phyloP scores from a whole-genome alignment of 2,329 filamentous ascomycete species.

The Talaromyces sp. region DNA sequence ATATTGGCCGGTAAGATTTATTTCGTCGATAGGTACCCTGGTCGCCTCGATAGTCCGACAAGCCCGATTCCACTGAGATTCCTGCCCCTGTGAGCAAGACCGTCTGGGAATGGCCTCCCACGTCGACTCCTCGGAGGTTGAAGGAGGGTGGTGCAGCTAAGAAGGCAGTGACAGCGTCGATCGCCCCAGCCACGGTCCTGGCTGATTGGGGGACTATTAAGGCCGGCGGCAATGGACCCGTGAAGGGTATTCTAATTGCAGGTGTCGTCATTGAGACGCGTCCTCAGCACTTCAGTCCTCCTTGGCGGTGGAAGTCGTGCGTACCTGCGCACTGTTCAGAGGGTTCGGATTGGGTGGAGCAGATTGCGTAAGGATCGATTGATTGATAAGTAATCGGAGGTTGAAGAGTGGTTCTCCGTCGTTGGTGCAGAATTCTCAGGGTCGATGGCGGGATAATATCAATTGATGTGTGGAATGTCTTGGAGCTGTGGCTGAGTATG shows the following conservation, averaged over 20 bases:
- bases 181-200: constrained; percentile 68
- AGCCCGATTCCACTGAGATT: constrained; percentile 87
- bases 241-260: constrained; percentile 88
- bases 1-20: constrained; percentile 86
- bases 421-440: no score
- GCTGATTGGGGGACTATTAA: constrained; percentile 74
- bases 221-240: constrained; percentile 75
- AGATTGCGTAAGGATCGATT: no score
- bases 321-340: no score
- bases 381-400: no score
- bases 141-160: constrained; percentile 63
- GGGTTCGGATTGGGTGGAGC: no score
- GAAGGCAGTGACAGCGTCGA: constrained; percentile 77
- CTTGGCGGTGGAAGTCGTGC: constrained; percentile 15
- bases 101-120: constrained; percentile 57
- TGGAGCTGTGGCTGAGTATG: no score
- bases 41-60: constrained; percentile 87
- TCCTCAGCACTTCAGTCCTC: constrained; percentile 20
- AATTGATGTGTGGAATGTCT: no score
- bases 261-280: constrained; percentile 64
- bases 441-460: no score
- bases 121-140: constrained; percentile 48
- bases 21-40: constrained; percentile 94
- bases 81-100: constrained; percentile 80
- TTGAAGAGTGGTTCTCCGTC: no score